These are phyloP conservation scores for Leishmania mexicana DNA, from an alignment of 208 protist species.

Conservation along the genomic window DNA sequence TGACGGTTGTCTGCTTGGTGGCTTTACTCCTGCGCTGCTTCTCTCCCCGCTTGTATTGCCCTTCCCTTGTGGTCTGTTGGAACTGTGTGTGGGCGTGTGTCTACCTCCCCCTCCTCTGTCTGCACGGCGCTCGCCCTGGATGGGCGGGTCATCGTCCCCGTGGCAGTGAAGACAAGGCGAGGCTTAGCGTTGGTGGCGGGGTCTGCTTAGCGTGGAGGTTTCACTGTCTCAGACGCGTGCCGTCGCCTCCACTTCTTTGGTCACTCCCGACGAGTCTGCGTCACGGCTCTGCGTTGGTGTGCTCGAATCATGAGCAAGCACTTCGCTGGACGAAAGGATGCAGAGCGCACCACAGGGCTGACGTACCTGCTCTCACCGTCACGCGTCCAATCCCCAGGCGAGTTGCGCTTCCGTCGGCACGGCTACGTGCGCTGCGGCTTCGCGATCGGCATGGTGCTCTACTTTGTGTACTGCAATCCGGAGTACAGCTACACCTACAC, in stretches of 20 bases:
- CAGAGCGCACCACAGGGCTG: conserved; percentile 42
- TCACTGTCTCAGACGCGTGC: too few relatives aligned
- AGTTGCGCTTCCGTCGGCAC: conserved; percentile 64
- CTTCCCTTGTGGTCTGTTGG: too few relatives aligned
- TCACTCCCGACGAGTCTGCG: not conserved
- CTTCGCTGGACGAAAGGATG: conserved; percentile 46
- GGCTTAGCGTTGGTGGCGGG: too few relatives aligned
- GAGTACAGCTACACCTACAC: conserved; percentile 78
- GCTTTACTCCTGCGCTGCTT: too few relatives aligned
- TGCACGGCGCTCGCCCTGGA: too few relatives aligned
- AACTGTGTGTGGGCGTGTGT: not conserved
- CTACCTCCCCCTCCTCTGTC: not conserved
- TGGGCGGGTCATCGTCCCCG: too few relatives aligned
- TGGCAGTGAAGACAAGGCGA: not conserved
- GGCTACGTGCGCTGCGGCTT: conserved; percentile 43
- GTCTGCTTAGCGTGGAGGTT: not conserved
- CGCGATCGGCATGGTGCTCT: conserved; percentile 43
- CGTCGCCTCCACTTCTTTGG: not conserved
- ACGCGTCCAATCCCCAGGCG: conserved; percentile 39
- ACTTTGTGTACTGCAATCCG: conserved; percentile 91
- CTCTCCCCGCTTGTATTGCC: too few relatives aligned
- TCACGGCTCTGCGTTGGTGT: not conserved
- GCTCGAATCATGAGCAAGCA: conserved; percentile 57
- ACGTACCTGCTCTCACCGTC: conserved; percentile 61
- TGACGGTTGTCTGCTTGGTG: too few relatives aligned